These are phyloP conservation scores for Pyrenochaeta sp. DNA, from an alignment of 2,329 filamentous ascomycete species.

Conservation along the genomic window DNA sequence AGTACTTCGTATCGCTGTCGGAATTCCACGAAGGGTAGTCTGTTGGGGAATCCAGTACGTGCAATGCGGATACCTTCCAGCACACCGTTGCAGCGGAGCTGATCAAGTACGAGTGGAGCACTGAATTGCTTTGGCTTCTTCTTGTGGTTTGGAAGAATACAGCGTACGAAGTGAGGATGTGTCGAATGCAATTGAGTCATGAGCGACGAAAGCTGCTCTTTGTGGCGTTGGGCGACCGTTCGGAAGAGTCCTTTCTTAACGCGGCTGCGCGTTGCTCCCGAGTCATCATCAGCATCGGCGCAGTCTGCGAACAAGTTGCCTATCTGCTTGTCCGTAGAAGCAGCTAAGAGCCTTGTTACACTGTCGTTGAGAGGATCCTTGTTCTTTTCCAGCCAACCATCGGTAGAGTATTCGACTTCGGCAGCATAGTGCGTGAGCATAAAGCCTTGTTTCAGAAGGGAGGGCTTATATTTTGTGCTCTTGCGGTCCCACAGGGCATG, in stretches of 20 bases:
- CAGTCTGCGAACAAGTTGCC: conserved; percentile 88
- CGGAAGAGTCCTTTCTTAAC: conserved; percentile 98
- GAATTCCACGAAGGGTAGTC: conserved; percentile 91
- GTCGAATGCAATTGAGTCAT: conserved; percentile 96
- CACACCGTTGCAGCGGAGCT: conserved; percentile 98
- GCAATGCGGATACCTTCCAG: conserved; percentile 98
- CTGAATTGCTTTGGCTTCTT: conserved; percentile 94
- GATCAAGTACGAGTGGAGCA: conserved; percentile 90
- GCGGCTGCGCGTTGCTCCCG: conserved; percentile 72
- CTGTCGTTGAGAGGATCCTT: conserved; percentile 99
- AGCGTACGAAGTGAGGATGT: conserved; percentile 97
- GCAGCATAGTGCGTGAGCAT: conserved; percentile 97
- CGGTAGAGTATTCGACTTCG: conserved; percentile 95
- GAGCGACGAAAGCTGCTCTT: conserved; percentile 95
- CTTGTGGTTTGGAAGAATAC: conserved; percentile 97
- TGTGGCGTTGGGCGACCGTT: conserved; percentile 95
- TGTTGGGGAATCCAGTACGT: conserved; percentile 94
- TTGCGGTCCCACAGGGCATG: conserved; percentile 97
- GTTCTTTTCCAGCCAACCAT: conserved; percentile 98
- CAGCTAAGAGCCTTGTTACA: conserved; percentile 84
- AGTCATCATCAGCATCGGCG: conserved; percentile 78
- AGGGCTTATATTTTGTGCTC: conserved; percentile 88
- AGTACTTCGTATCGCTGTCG: conserved; percentile 95
- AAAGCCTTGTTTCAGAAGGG: conserved; percentile 88
- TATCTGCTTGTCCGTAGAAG: conserved; percentile 82